phyloP scores from a whole-genome alignment of 177 flowering plant genomes.

The Vitis hybrid region DNA sequence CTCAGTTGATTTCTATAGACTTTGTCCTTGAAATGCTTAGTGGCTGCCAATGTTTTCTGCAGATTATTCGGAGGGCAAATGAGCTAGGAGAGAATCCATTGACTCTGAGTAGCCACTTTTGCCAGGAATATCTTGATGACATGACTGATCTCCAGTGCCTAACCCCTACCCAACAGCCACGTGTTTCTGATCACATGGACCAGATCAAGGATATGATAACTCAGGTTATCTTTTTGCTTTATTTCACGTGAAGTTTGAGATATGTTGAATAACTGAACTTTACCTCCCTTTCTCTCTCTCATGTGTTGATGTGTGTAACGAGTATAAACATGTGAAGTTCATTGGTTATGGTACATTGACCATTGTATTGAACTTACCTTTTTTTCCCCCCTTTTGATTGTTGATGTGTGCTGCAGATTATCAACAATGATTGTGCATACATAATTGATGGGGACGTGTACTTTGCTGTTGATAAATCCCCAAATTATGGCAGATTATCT shows the following conservation, averaged over 20 bases:
- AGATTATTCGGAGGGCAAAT: no score
- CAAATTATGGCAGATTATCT: constrained; percentile 77
- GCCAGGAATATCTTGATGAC: constrained; percentile 76
- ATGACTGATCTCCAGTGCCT: constrained; percentile 88
- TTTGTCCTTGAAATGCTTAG: no score
- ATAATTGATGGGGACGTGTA: constrained; percentile 84
- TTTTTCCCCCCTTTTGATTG: background rate
- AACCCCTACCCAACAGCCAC: constrained; percentile 77
- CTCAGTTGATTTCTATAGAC: no score
- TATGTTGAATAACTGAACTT: no score
- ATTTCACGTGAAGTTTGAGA: no score
- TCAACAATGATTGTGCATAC: constrained; percentile 70
- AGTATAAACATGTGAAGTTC: no score
- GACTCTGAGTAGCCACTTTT: constrained; percentile 59
- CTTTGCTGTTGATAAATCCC: constrained; percentile 74
- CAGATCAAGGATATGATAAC: constrained; percentile 77
- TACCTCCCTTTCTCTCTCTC: background rate
- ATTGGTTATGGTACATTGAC: no score
- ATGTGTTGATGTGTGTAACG: background rate
- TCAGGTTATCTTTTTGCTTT: constrained; percentile 44
- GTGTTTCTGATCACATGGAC: constrained; percentile 81
- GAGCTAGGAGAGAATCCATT: constrained; percentile 6
- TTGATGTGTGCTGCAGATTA: constrained; percentile 52
- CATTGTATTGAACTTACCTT: background rate
- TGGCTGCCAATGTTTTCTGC: no score